Conservation (phyloP, 768 basidiomycete genomes). For the Mrakia hoshinonis region DNA sequence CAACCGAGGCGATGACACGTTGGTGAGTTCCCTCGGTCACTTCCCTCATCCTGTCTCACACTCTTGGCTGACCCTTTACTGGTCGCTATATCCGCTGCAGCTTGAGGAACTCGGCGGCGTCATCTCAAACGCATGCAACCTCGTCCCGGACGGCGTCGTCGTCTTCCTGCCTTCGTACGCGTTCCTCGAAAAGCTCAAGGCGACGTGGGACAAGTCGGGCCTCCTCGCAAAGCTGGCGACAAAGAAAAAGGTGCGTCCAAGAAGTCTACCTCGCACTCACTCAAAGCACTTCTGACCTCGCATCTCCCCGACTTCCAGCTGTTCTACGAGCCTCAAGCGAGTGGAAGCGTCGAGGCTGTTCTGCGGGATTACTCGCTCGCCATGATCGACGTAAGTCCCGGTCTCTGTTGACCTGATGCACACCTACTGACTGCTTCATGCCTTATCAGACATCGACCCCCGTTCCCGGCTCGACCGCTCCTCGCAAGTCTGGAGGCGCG, state of each 20-base stretch:
- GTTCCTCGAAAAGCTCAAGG: constrained; percentile 61
- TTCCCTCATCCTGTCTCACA: not conserved
- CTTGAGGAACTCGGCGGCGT: constrained; percentile 74
- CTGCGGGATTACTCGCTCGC: constrained; percentile 64
- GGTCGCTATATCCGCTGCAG: constrained; percentile 41
- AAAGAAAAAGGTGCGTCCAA: constrained; percentile 61
- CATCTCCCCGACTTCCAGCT: constrained; percentile 47
- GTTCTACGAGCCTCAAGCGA: constrained; percentile 79
- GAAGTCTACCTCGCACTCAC: not conserved
- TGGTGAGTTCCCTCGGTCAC: constrained; percentile 43
- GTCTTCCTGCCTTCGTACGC: constrained; percentile 90
- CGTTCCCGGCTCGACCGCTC: not conserved
- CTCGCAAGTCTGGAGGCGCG: constrained; percentile 55
- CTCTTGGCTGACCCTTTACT: not conserved
- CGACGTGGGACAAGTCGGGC: constrained; percentile 57
- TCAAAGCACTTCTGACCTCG: too few relatives aligned
- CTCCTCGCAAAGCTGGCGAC: constrained; percentile 53
- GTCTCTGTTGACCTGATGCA: not conserved
- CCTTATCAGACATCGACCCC: not conserved
- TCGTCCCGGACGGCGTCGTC: constrained; percentile 80
- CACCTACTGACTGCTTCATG: not conserved
- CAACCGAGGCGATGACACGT: constrained; percentile 55
- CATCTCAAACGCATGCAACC: constrained; percentile 63
- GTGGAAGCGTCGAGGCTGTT: constrained; percentile 60
- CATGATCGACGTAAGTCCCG: constrained; percentile 30